Evolutionary conservation across 805 yeast species (phyloP), one percentile per base, ranked within the genome.

Genomic region (Saccharomycodes ludwigii): DNA sequence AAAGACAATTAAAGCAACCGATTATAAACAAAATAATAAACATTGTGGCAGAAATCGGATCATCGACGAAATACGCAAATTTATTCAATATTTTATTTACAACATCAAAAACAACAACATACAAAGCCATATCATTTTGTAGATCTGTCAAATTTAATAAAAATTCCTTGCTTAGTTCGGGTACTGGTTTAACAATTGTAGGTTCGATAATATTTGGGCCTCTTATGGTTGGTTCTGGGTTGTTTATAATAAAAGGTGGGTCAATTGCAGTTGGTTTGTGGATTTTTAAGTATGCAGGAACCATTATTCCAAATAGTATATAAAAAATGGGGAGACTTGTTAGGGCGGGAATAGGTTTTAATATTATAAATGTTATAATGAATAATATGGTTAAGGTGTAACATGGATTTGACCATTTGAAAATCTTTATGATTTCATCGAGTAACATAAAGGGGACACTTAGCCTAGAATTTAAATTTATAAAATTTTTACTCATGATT

Each of bases 81-180:
- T 68, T 72, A 14, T 59, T 55, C 20, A 79, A 59, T 26, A 69
- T 34, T 42, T 61, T 54, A 14, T 64, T 58, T 4, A 71, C 31
- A 15, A 63, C 62, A 53, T 84, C 88, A 65, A 75, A 83, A 0
- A 62, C 54, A 9, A 58, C 50, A 7, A 78, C 74, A 49, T 76
- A 82, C 10, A 74, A 46, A 19, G 75, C 47, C 82, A 80, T 76
- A 46, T 74, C 77, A 48, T 84, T 84, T 47, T 84, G 95, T 36
- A 83, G 59, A 57, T 84, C 95, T 1, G 93, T 81, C 44, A 81
- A 59, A 48, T 84, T 84, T 35, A 83, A 48, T 14, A 77, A 54
- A 47, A 83, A 84, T 48, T 84, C 94, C 34, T 80, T 63, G 20
- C 86, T 75, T 30, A 80, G 62, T 50, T 83, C 84, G 4, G 86